Evolutionary conservation across 2,329 filamentous ascomycete species (phyloP), one percentile per base, ranked within the genome.

Genomic region (Coniella lustricola): DNA sequence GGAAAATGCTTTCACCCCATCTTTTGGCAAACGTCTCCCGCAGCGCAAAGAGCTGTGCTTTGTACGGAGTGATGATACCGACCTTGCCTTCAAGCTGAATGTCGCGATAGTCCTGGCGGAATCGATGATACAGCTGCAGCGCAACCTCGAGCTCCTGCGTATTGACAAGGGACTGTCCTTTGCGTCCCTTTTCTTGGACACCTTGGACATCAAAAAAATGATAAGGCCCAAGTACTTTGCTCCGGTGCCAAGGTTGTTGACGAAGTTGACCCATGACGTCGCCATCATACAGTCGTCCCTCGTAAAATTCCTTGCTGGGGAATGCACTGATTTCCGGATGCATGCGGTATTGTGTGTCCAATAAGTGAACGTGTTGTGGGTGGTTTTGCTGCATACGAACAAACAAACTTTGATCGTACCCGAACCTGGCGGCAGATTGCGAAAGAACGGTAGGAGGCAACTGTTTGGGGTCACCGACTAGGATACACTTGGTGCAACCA

Each of bases 311-410:
- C 57, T 77, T 73, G 64, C 90, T 95, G 1, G 94, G 93, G 65
- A 96, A 98, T 45, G 74, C 67, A 65, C 90, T 95, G 63, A 98
- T 98, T 57, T 93, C 88, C 0, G 94, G 93, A 68, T 98, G 93
- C 94, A 98, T 98, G 67, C 93, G 93, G 64, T 98, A 98, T 63
- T 98, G 93, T 48, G 86, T 93, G 62, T 97, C 91, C n/a, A 98
- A 80, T 21, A 98, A 75, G 70, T 98, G 91, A 14, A 98, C 83
- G 55, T 94, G 85, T 29, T 86, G 74, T 1, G 89, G 87, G 59
- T 91, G 84, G 55, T 96, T 96, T 59, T 84, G 83, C 63, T 97
- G 93, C 91, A 98, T 98, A 31, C 93, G 86, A 46, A 97, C 93
- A 70, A 98, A 98, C 67, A 98, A 73, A 76, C 89, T 95, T 69